These are phyloP conservation scores for Sutorius eximius DNA, from an alignment of 1,284 basidiomycete genomes.

Conservation along the genomic window DNA sequence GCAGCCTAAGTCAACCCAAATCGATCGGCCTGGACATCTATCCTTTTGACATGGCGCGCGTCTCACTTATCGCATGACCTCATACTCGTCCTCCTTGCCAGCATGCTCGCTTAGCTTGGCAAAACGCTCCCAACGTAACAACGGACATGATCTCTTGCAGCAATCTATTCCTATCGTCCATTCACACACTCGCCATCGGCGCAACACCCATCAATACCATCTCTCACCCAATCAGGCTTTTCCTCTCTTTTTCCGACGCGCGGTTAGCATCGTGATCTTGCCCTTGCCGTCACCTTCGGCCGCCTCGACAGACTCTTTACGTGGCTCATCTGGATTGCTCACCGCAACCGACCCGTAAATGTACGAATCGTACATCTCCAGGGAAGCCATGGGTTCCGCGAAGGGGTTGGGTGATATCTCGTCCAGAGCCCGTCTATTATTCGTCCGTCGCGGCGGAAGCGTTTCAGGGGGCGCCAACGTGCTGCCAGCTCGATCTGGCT, in stretches of 20 bases:
- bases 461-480: conserved; percentile 45
- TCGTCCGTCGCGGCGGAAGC: conserved; percentile 42
- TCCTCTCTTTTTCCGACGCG: conserved; percentile 56
- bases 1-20: conserved; percentile 11
- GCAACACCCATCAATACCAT: conserved; percentile 12
- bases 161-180: neutral
- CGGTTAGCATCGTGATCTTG: conserved; percentile 56
- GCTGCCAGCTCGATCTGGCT: conserved; percentile 29
- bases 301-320: conserved; percentile 15
- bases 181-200: conserved; percentile 9
- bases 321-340: conserved; percentile 43
- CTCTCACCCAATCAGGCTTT: conserved; percentile 26
- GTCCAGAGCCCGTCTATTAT: conserved; percentile 32
- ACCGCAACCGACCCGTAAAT: conserved; percentile 57
- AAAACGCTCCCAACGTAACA: conserved; percentile 17
- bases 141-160: conserved; percentile 10
- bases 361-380: conserved; percentile 56
- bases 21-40: neutral
- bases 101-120: neutral
- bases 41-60: neutral
- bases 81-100: neutral
- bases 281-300: conserved; percentile 18
- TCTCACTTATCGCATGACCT: conserved; percentile 7
- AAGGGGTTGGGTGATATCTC: conserved; percentile 66
- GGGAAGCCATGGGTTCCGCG: conserved; percentile 58